These are phyloP conservation scores for Clitocybe nebularis DNA, from an alignment of 1,284 basidiomycete species.

Conservation along the genomic window DNA sequence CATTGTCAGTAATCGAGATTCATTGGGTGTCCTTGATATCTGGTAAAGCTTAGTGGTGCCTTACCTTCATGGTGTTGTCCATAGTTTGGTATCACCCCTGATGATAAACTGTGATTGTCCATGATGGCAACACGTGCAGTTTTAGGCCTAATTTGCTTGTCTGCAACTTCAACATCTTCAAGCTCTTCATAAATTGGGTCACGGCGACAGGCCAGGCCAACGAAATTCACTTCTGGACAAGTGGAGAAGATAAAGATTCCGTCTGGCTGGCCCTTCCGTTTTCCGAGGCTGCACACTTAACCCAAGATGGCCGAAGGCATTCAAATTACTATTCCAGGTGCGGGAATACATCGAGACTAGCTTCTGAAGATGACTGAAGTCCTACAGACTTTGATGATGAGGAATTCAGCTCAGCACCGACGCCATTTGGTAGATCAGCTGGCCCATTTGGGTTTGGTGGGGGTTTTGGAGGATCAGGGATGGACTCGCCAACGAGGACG, in stretches of 20 bases:
- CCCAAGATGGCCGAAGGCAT: slow-evolving; percentile 47
- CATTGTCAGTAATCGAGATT: no score
- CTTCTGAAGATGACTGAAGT: slow-evolving; percentile 5
- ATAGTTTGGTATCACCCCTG: no score
- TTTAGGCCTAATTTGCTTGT: no score
- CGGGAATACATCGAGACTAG: slow-evolving; percentile 17
- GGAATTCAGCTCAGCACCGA: slow-evolving; percentile 56
- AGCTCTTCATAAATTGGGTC: no score
- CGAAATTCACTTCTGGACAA: slow-evolving; percentile 24
- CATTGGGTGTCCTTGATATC: no score
- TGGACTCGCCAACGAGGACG: slow-evolving; percentile 62
- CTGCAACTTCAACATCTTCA: no score
- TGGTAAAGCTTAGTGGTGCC: no score
- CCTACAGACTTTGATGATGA: slow-evolving; percentile 68
- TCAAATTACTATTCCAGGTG: slow-evolving; percentile 82
- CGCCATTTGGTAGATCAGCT: slow-evolving; percentile 46
- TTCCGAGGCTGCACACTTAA: neutral
- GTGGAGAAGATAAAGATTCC: slow-evolving; percentile 16
- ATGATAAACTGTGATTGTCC: no score
- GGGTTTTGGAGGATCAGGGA: slow-evolving; percentile 43
- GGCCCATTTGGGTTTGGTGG: slow-evolving; percentile 38
- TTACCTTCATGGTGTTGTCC: no score
- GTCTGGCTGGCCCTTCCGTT: slow-evolving; percentile 19
- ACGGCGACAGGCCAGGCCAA: neutral
- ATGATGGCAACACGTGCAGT: no score